A percentile compares a stretch with the other conserved stretches of the same genome.
Evolutionary conservation across 2,329 filamentous ascomycete species (phyloP).

Genomic region (Simplicillium aogashimaense): DNA sequence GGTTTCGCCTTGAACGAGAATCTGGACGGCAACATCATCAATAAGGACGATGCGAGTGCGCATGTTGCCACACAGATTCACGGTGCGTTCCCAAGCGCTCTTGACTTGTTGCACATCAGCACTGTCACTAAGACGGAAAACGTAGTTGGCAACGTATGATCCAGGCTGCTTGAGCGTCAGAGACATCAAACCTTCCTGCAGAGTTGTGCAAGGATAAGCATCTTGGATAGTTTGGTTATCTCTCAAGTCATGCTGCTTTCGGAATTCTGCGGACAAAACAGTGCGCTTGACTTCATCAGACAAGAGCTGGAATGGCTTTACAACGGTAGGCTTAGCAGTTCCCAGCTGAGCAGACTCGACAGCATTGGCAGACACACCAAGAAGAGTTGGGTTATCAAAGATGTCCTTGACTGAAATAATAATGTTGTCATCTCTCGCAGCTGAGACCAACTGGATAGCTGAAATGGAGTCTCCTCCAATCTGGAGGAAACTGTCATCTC

Average conservation of each 20-base stretch:
- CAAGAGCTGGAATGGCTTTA: neutral
- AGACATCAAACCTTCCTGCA: slow-evolving; percentile 8
- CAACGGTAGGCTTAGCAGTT: too few relatives aligned
- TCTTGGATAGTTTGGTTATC: slow-evolving; percentile 1
- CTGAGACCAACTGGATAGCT: neutral
- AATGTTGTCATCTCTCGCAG: neutral
- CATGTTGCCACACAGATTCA: slow-evolving; percentile 1
- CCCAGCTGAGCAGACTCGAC: too few relatives aligned
- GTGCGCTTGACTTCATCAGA: neutral
- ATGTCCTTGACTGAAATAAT: neutral
- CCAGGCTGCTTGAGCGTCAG: slow-evolving; percentile 14
- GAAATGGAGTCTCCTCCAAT: slow-evolving; percentile 1
- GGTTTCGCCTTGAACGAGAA: neutral
- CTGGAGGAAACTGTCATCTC: slow-evolving; percentile 1
- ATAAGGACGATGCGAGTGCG: neutral
- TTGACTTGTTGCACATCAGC: slow-evolving; percentile 13
- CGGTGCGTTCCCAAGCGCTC: slow-evolving; percentile 14
- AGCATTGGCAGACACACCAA: too few relatives aligned
- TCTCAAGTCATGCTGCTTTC: neutral
- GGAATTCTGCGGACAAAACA: neutral
- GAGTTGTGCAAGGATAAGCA: slow-evolving; percentile 7
- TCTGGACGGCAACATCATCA: neutral
- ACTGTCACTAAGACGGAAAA: slow-evolving; percentile 10
- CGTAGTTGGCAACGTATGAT: slow-evolving; percentile 21
- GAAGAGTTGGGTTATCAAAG: neutral